Conservation (phyloP, 306 rosid genomes). For the Carpinus fangiana region DNA sequence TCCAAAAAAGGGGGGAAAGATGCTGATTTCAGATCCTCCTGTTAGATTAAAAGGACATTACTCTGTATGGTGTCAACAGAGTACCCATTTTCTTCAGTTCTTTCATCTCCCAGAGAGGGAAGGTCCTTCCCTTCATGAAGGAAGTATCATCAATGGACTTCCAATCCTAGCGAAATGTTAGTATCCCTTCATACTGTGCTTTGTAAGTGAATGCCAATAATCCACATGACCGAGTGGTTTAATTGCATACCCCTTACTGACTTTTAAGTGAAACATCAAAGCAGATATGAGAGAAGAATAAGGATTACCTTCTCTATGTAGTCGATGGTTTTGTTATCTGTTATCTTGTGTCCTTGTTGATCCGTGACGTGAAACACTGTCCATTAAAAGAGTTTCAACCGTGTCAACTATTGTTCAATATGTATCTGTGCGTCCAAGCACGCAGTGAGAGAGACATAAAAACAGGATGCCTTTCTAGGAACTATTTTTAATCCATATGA, state of each 20-base stretch:
- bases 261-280: slow-evolving; percentile 5
- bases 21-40: neutral
- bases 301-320: slow-evolving; percentile 68
- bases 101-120: no score
- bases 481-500: neutral
- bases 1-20: no score
- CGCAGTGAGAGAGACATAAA: neutral
- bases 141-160: neutral
- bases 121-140: no score
- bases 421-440: neutral
- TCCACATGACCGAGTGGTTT: neutral
- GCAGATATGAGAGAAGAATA: slow-evolving; percentile 17
- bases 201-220: neutral
- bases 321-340: slow-evolving; percentile 64
- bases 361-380: slow-evolving; percentile 88
- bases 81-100: neutral
- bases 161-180: neutral
- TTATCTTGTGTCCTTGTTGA: slow-evolving; percentile 79
- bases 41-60: neutral
- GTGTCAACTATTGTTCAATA: slow-evolving; percentile 27
- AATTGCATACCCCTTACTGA: neutral
- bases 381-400: slow-evolving; percentile 19
- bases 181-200: neutral
- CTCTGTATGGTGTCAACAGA: neutral
- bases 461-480: slow-evolving; percentile 2